Evolutionary conservation across 345 rosid species (phyloP), one percentile per base, ranked within the genome.

Genomic region (Mangifera indica): DNA sequence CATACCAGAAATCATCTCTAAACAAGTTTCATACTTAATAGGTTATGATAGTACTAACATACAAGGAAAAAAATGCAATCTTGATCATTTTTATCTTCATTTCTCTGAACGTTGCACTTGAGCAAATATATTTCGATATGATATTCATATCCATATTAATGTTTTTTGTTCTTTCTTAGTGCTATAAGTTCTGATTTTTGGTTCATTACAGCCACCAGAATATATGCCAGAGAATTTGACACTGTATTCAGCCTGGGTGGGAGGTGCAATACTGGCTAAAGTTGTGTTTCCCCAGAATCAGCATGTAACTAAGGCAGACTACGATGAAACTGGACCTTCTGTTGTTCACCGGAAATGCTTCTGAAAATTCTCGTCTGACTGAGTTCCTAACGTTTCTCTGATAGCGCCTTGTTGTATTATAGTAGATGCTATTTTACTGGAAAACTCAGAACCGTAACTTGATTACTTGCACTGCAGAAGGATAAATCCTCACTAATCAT

Each of bases 261-360:
- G 99, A 73, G 99, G 99, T 68, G 97, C 98, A 48, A 96, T 96
- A 83, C 98, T 96, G 24, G 98, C 99, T 45, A 93, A 93, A 84
- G 98, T 96, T 37, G 98, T 96, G 80, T 96, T 96, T 79, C 98
- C 98, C 9, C 98, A 91, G 83, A 96, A 93, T 73, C 99, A 96
- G 80, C 97, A 93, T 60, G 82, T 96, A 71, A 96, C 95, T 3
- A 96, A 95, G 86, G 96, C 87, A 65, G 99, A 95, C 73, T 95
- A 95, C 13, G 97, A 95, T 69, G 98, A 95, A 85, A 86, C 90
- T 32, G 97, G 99, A 58, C 99, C 98, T 57, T 91, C 97, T 6
- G 84, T 95, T 56, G 97, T 95, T 81, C 99, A 92, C 74, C 85
- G 92, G 40, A 95, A 95, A 80, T 95, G 98, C 83, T 96, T 92